These are phyloP conservation scores for Sclerotinia sclerotiorum DNA, from an alignment of 2,329 filamentous ascomycete species.

Conservation along the genomic window DNA sequence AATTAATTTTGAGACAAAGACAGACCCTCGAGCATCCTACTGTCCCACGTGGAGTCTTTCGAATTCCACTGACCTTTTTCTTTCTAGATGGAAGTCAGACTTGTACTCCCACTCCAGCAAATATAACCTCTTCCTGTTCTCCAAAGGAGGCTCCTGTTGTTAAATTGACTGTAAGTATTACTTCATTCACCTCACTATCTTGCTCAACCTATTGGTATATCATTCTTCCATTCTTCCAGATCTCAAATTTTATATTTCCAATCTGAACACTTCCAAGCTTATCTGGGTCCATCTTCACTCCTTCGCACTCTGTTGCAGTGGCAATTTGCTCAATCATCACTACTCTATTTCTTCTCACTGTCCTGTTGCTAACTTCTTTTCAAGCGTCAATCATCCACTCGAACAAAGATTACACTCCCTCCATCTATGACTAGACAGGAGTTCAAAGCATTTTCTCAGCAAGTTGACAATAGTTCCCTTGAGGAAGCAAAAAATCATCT, in stretches of 20 bases:
- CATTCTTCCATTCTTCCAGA: not conserved
- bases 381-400: conserved; percentile 6
- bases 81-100: conserved; percentile 10
- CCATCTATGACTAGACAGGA: not conserved
- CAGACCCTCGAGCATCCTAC: not conserved
- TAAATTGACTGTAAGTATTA: conserved; percentile 14
- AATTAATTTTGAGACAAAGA: not conserved
- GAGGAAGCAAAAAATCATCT: conserved; percentile 16
- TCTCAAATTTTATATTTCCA: not conserved
- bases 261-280: not conserved
- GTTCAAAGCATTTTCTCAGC: conserved; percentile 4
- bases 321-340: not conserved
- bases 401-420: not conserved
- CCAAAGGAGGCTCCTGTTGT: not conserved
- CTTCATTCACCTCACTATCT: not conserved
- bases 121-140: not conserved
- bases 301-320: no score
- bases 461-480: not conserved
- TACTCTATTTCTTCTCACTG: not conserved
- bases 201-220: not conserved
- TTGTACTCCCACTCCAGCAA: not conserved
- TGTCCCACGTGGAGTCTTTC: not conserved
- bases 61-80: not conserved
- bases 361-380: not conserved
- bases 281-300: not conserved